Percentiles rank a stretch among this genome's conserved stretches.
phyloP scores from a whole-genome alignment of 2,329 filamentous ascomycete genomes.

The Sodiomyces alkalinus region DNA sequence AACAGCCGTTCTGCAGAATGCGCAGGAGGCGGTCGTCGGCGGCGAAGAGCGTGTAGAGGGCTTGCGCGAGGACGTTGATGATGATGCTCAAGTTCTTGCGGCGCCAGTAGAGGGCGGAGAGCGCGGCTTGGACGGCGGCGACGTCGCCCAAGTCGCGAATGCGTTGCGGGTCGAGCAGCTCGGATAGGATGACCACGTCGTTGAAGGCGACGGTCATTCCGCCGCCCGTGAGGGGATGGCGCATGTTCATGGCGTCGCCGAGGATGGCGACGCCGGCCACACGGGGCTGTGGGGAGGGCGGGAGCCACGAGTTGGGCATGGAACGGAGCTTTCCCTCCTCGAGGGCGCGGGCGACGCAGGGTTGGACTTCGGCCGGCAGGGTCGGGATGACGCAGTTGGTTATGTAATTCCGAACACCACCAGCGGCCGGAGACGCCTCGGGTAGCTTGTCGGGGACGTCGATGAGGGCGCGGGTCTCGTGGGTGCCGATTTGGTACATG shows the following conservation, averaged over 20 bases:
- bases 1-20: constrained; percentile 78
- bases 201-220: constrained; percentile 98
- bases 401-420: constrained; percentile 77
- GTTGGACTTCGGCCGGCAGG: constrained; percentile 56
- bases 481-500: constrained; percentile 92
- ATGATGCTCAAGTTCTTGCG: constrained; percentile 72
- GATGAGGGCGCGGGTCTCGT: constrained; percentile 80
- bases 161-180: constrained; percentile 53
- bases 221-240: constrained; percentile 91
- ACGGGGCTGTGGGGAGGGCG: constrained; percentile 44
- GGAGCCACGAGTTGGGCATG: constrained; percentile 95
- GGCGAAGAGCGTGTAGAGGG: constrained; percentile 81
- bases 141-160: constrained; percentile 58
- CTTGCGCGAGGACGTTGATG: constrained; percentile 96
- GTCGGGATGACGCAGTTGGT: constrained; percentile 63
- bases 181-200: constrained; percentile 66
- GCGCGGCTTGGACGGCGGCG: constrained; percentile 47
- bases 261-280: constrained; percentile 58
- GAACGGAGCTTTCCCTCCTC: constrained; percentile 59
- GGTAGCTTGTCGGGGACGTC: constrained; percentile 71
- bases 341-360: constrained; percentile 61
- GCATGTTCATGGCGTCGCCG: constrained; percentile 97
- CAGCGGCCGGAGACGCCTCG: constrained; percentile 55
- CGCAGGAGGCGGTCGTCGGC: constrained; percentile 65
- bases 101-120: constrained; percentile 71